Base-by-base conservation (phyloP, 495 filamentous ascomycete genomes). In the Aspergillus sparsus region DNA sequence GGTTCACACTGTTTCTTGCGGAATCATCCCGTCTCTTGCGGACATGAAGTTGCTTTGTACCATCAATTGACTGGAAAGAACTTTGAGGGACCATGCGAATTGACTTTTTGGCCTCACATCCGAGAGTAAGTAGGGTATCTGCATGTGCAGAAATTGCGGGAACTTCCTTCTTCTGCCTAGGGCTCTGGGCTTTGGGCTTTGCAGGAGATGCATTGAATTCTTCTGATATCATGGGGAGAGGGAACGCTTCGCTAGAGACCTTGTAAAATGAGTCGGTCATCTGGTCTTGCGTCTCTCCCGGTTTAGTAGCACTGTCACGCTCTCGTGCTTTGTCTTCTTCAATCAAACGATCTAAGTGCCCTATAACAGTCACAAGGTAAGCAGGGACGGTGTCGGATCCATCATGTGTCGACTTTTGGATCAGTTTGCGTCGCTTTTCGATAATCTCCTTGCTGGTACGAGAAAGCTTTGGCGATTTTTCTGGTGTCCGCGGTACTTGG, bases 271-370 rank as follows among this genome's bases (percentile, higher is more conserved):
- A 87, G 21, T 88, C 85, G 21, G 86, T 87, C 6, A 78, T 74
- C 7, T 74, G 69, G 50, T 81, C 76, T 55, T 76, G 77, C 6
- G 74, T 68, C 39, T 60, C 54, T 8, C 74, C 59, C 49, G 15
- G 31, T 0, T 31, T 53, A 12, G 53, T 44, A n/a, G 31, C 65
- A 35, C 55, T 69, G 13, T 65, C 62, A n/a, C 41, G 62, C 15
- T 61, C 53, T 39, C 49, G 52, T 8, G 27, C n/a, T 7, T 52
- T 64, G 31, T 77, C 76, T 37, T 82, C 76, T 55, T 83, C 76
- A 65, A 87, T 85, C 52, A 88, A 71, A n/a, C 80, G 74, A 66
- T 88, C 85, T 32, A 88, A 73, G 55, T 87, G 81, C 1, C 77
- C 75, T 42, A 89, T 84, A 3, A 89, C 80, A 35, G 83, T 80